Base-by-base conservation (phyloP, 495 filamentous ascomycete genomes). In the Cryomyces antarcticus region DNA sequence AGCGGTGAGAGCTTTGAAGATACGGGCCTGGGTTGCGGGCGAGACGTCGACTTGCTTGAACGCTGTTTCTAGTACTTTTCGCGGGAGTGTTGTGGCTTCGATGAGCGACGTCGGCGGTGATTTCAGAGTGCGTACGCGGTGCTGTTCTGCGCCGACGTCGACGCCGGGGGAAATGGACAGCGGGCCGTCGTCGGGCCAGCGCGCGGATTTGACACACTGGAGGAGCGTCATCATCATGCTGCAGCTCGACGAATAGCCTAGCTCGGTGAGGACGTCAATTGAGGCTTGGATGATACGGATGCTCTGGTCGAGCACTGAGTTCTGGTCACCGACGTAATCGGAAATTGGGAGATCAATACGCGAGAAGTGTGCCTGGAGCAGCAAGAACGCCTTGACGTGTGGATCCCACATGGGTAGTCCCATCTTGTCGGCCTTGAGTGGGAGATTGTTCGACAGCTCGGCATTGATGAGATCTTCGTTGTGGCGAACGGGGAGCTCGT, bases 381-480 rank as follows among this genome's bases (percentile, higher is more conserved):
- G 67, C 31, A 99, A 63, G 62, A 93, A 96, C 0, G 92, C 80
- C 55, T 99, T 99, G 51, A 96, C 82, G 57, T 99, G 89, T 10
- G 89, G 89, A 61, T 99, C 89, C 87, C 89, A 95, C 78, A 96
- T 82, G 0, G 85, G 88, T 38, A 92, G 56, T 17, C 77, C 78
- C 54, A 93, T 78, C 6, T 66, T 60, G 13, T 81, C 71, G 1
- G 70, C 76, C 12, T 69, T 65, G 28, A 86, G 56, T 0, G 81
- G 81, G 0, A 96, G 65, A 47, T 82, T 80, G 34, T 74, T 75
- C 2, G 86, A 82, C 4, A 99, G 67, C 53, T 96, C 87, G 0
- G 74, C 78, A 56, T 99, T 99, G 66, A 99, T 87, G 31, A 99
- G 76, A 59, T 99, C 89, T 61, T 99, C 89, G 58, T 99, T 99